Percentiles rank a stretch among this genome's conserved stretches.
These are phyloP conservation scores for Miscanthus lutarioriparius DNA, from an alignment of 176 grass and related monocot genomes.

Conservation along the genomic window DNA sequence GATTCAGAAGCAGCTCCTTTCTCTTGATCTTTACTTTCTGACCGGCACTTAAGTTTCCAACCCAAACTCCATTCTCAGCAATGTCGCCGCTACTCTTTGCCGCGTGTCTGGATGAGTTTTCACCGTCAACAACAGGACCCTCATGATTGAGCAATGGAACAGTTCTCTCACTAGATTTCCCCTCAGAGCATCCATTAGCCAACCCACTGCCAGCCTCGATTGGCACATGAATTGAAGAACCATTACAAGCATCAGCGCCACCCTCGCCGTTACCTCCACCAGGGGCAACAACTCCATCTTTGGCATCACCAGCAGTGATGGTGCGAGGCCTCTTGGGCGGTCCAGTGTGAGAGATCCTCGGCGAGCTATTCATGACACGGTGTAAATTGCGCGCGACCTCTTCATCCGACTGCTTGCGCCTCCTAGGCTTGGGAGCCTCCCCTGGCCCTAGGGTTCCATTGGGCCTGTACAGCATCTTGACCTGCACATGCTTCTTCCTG, in stretches of 20 bases:
- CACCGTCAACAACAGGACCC: too few species aligned
- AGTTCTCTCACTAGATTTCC: slow-evolving; percentile 35
- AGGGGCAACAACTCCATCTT: slow-evolving; percentile 5
- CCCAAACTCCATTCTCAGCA: slow-evolving; percentile 26
- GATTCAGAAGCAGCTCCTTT: slow-evolving; percentile 65
- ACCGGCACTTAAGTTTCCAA: slow-evolving; percentile 7
- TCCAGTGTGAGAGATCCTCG: slow-evolving; percentile 52
- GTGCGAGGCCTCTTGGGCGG: slow-evolving; percentile 34
- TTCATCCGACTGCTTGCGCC: slow-evolving; percentile 52
- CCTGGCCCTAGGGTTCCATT: slow-evolving; percentile 16
- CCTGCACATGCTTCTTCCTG: slow-evolving; percentile 73
- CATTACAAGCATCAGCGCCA: slow-evolving; percentile 35
- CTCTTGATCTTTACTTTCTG: slow-evolving; percentile 67
- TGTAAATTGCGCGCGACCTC: slow-evolving; percentile 62
- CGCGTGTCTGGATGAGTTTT: background rate
- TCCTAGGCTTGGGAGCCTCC: slow-evolving; percentile 25
- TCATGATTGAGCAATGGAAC: slow-evolving; percentile 14
- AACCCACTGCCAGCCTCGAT: slow-evolving; percentile 6
- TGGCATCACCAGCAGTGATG: background rate
- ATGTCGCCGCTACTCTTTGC: slow-evolving; percentile 14
- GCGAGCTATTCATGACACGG: slow-evolving; percentile 65
- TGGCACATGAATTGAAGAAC: slow-evolving; percentile 4
- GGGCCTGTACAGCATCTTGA: slow-evolving; percentile 70
- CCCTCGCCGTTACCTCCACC: background rate
- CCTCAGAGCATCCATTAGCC: slow-evolving; percentile 34